Evolutionary conservation across 306 rosid species (phyloP).

Genomic region (Gastrolobium bilobum): DNA sequence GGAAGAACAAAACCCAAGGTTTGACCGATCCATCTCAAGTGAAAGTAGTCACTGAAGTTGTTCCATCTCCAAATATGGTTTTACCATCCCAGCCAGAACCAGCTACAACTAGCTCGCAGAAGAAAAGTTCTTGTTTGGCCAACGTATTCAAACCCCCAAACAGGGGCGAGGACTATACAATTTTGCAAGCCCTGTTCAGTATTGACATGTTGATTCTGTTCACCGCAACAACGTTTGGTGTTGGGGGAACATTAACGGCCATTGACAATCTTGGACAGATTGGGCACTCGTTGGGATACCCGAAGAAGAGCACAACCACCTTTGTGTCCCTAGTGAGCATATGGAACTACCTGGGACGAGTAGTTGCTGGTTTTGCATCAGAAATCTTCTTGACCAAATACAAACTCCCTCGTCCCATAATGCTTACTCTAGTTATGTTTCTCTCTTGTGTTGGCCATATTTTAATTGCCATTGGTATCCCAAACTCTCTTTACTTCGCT

Average conservation of each 20-base stretch:
- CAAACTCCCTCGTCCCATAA: slow-evolving; percentile 70
- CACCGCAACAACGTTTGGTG: slow-evolving; percentile 57
- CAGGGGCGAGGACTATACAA: slow-evolving; percentile 80
- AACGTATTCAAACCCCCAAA: slow-evolving; percentile 60
- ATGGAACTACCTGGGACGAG: slow-evolving; percentile 80
- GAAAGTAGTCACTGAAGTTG: slow-evolving; percentile 42
- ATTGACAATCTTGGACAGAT: slow-evolving; percentile 82
- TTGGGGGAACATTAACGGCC: slow-evolving; percentile 72
- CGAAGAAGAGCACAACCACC: slow-evolving; percentile 62
- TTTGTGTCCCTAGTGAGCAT: slow-evolving; percentile 79
- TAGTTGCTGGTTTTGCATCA: slow-evolving; percentile 60
- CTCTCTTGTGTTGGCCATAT: slow-evolving; percentile 71
- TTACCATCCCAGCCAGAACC: neutral
- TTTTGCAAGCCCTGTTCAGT: slow-evolving; percentile 74
- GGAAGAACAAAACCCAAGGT: slow-evolving; percentile 37
- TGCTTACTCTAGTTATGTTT: slow-evolving; percentile 64
- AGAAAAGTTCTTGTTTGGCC: slow-evolving; percentile 48
- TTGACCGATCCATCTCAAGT: slow-evolving; percentile 39
- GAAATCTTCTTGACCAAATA: slow-evolving; percentile 68
- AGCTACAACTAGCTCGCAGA: neutral
- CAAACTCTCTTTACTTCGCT: slow-evolving; percentile 65
- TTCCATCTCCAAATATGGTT: slow-evolving; percentile 3
- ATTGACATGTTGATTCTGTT: slow-evolving; percentile 72
- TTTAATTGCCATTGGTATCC: slow-evolving; percentile 65
- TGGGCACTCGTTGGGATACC: slow-evolving; percentile 71